These are phyloP conservation scores for Saccharomyces uvarum DNA, from an alignment of 1,139 yeast genomes.

Conservation along the genomic window DNA sequence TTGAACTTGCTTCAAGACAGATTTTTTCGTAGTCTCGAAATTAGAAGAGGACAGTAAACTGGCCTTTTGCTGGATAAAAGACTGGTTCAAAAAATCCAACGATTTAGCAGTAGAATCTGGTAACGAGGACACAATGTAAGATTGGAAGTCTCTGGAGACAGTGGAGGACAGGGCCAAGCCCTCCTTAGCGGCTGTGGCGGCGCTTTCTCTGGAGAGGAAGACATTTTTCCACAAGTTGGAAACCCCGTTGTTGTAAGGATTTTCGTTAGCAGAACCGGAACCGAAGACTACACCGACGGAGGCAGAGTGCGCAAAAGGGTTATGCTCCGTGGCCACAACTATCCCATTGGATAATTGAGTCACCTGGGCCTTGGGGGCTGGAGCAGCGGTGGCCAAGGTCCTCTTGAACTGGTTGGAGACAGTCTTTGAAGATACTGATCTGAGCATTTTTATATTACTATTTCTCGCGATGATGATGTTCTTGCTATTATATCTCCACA, in stretches of 20 bases:
- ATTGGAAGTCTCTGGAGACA: slow-evolving; percentile 48
- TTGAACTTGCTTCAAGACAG: slow-evolving; percentile 36
- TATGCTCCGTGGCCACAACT: slow-evolving; percentile 60
- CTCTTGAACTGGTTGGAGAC: slow-evolving; percentile 27
- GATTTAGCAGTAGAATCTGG: slow-evolving; percentile 46
- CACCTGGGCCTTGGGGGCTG: slow-evolving; percentile 45
- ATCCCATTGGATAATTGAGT: slow-evolving; percentile 68
- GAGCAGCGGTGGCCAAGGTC: slow-evolving; percentile 42
- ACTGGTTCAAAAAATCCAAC: slow-evolving; percentile 28
- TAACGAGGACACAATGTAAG: slow-evolving; percentile 42
- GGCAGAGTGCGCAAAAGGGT: slow-evolving; percentile 48
- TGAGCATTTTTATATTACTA: slow-evolving; percentile 17
- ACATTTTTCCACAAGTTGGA: slow-evolving; percentile 55
- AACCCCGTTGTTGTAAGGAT: slow-evolving; percentile 72
- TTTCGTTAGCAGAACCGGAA: slow-evolving; percentile 75
- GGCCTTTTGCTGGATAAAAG: slow-evolving; percentile 6
- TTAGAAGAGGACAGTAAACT: slow-evolving; percentile 2
- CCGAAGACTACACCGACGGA: slow-evolving; percentile 64
- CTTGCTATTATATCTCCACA: background rate
- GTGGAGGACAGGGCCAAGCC: slow-evolving; percentile 44
- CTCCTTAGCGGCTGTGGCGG: slow-evolving; percentile 33
- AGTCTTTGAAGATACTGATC: slow-evolving; percentile 24
- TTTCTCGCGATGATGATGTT: background rate
- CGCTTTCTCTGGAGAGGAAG: slow-evolving; percentile 34
- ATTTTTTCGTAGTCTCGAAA: slow-evolving; percentile 32